phyloP scores from a whole-genome alignment of 768 basidiomycete species.

The Pisolithus microcarpus region DNA sequence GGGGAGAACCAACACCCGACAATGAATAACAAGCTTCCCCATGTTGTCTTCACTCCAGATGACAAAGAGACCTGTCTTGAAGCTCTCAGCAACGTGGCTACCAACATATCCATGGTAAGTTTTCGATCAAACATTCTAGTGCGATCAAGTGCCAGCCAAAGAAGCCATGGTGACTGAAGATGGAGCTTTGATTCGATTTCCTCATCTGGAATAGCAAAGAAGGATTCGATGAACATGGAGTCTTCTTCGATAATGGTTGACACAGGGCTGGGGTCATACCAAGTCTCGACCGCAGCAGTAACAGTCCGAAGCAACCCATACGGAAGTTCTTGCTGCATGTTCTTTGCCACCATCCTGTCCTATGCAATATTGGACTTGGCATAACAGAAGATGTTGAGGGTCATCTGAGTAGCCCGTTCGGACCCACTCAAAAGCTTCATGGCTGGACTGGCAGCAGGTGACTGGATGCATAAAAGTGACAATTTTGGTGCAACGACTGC shows the following conservation, averaged over 20 bases:
- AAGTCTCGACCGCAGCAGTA: conserved; percentile 92
- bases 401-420: conserved; percentile 99
- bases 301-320: conserved; percentile 91
- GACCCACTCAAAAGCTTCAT: conserved; percentile 80
- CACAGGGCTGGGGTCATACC: conserved; percentile 91
- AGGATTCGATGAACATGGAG: conserved; percentile 89
- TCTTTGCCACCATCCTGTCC: conserved; percentile 65
- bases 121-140: conserved; percentile 97
- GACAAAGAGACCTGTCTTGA: conserved; percentile 93
- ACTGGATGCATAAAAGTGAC: no score
- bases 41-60: conserved; percentile 99
- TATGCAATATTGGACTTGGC: conserved; percentile 71
- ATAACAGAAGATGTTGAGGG: conserved; percentile 98
- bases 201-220: conserved; percentile 99
- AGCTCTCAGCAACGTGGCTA: conserved; percentile 85
- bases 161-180: conserved; percentile 91
- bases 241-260: conserved; percentile 97
- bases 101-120: conserved; percentile 94
- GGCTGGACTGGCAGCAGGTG: no score
- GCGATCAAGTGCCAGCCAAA: conserved; percentile 93
- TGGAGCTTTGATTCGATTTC: conserved; percentile 89
- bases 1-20: no score
- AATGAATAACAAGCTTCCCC: conserved; percentile 93
- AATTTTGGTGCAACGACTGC: no score
- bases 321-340: conserved; percentile 87